Conservation (phyloP, 176 grass and related monocot species). For the Oropetium thomaeum region DNA sequence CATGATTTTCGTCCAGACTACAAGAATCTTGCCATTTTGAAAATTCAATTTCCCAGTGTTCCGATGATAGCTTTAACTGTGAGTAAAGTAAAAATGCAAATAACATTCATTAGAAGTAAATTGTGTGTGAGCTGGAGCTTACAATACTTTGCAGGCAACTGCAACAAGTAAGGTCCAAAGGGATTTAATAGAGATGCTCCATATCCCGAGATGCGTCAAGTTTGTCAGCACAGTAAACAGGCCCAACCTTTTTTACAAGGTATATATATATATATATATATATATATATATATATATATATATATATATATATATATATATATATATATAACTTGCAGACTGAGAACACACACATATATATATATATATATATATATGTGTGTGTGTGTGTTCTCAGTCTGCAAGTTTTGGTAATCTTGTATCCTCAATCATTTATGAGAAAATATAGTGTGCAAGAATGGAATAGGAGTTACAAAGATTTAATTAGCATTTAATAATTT, state of each 20-base stretch:
- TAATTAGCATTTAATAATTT: conserved; percentile 13
- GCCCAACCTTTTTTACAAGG: conserved; percentile 92
- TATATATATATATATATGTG: too few relatives aligned
- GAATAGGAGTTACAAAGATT: not conserved
- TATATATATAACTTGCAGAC: not conserved
- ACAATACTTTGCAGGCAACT: conserved; percentile 57
- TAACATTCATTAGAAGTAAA: conserved; percentile 11
- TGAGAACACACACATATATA: too few relatives aligned
- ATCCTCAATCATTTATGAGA: conserved; percentile 14
- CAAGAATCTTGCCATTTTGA: conserved; percentile 95
- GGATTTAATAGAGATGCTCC: conserved; percentile 97
- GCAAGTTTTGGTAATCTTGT: not conserved
- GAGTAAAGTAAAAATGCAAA: conserved; percentile 37
- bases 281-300: too few relatives aligned
- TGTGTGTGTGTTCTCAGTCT: not conserved
- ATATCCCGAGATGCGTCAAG: conserved; percentile 78
- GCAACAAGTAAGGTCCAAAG: conserved; percentile 87
- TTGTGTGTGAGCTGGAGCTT: conserved; percentile 4
- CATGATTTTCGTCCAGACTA: conserved; percentile 98
- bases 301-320: too few relatives aligned
- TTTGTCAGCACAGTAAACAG: conserved; percentile 93
- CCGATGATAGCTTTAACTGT: conserved; percentile 92
- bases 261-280: too few relatives aligned
- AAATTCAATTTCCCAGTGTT: conserved; percentile 94
- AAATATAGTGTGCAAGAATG: conserved; percentile 15